Base-by-base conservation (phyloP, 1,139 yeast species). In the Saccharomycopsis crataegensis region DNA sequence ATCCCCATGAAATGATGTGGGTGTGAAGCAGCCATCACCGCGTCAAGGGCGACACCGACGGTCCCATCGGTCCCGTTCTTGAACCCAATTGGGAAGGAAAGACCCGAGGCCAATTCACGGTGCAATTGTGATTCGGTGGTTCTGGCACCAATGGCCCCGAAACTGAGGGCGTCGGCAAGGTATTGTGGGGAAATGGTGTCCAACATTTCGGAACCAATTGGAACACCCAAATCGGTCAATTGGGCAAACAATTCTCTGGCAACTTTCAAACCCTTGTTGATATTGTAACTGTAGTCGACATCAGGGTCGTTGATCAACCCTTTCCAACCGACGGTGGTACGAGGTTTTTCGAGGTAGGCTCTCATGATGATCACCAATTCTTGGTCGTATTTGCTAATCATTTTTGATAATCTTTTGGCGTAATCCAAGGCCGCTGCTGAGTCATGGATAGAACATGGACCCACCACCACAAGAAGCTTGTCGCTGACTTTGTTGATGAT, bases 261-360 rank as follows among this genome's bases (percentile, higher is more conserved):
- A 50, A 88, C 80, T 65, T 90, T 81, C 64, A 93, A 77, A 64
- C 99, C 99, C 72, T 91, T 89, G 79, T 93, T 93, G 70, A 93
- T 93, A 69, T 91, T 87, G 80, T 86, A 93, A 51, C 96, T 78
- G 65, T 88, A 86, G 73, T 93, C 91, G 60, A 91, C 82, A 67
- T 90, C 96, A 45, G 99, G 99, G 70, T 93, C 99, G 69, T 93
- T 93, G 68, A 93, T 90, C 66, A 93, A 77, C 61, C 99, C 99
- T 74, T 93, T 93, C 99, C 99, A 93, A 60, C 99, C 99, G 54
- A 93, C 98, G 37, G 98, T 93, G 59, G 99, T 93, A 75, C 99
- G 83, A 65, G 99, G 99, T 72, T 93, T 93, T 72, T 93, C 99
- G 64, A 93, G 78, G 78, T 93, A 93, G 14, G 98, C 98, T 73